Conservation (phyloP, 768 basidiomycete species). For the Termitomyces sp. region DNA sequence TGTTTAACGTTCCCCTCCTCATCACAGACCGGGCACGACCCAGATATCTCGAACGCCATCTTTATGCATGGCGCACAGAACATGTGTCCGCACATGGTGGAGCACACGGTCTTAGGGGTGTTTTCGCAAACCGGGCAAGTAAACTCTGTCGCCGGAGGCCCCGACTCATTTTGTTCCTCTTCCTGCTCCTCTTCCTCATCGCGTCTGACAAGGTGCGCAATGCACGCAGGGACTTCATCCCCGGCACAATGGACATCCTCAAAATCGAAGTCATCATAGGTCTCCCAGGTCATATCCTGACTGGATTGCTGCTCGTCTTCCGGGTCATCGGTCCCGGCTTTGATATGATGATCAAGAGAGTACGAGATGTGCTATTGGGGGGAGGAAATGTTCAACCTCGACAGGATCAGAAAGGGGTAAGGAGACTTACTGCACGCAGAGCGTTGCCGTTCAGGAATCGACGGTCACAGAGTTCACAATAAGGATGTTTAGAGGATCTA, state of each 20-base stretch:
- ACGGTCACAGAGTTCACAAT: background rate
- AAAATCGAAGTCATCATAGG: background rate
- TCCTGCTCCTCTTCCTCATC: background rate
- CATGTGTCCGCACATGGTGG: constrained; percentile 9
- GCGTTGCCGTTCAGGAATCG: constrained; percentile 7
- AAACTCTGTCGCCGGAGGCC: background rate
- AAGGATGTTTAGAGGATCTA: background rate
- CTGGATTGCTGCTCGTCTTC: background rate
- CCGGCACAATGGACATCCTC: background rate
- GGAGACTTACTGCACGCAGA: background rate
- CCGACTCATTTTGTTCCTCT: constrained; percentile 7
- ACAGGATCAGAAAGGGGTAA: background rate
- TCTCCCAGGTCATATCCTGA: constrained; percentile 1
- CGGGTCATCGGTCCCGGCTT: background rate
- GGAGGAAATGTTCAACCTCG: background rate
- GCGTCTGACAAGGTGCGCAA: constrained; percentile 1
- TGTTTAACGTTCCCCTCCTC: constrained; percentile 5
- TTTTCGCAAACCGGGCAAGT: constrained; percentile 8
- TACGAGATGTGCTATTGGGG: background rate
- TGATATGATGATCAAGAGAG: background rate
- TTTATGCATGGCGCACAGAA: constrained; percentile 12
- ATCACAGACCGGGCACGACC: constrained; percentile 11
- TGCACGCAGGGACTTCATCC: background rate
- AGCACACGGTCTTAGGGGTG: background rate
- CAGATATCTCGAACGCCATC: constrained; percentile 7